Conservation (phyloP, 2,329 filamentous ascomycete genomes). For the Fusarium albidum region DNA sequence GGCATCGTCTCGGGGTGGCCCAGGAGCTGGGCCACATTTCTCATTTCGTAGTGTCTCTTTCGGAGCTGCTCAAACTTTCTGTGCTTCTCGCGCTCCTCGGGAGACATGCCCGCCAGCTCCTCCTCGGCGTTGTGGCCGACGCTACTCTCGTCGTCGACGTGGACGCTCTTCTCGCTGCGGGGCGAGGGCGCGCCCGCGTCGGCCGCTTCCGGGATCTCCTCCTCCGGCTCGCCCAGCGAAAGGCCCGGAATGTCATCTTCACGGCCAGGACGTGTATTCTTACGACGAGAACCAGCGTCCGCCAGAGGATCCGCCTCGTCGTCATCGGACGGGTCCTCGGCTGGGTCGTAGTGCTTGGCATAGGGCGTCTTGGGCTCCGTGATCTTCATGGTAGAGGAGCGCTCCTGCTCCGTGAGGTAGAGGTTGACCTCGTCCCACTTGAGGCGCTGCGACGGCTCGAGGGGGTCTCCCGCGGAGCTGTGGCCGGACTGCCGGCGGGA, state of each 20-base stretch:
- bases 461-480: slow-evolving; percentile 50
- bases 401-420: slow-evolving; percentile 96
- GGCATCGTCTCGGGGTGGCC: slow-evolving; percentile 76
- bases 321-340: slow-evolving; percentile 87
- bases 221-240: slow-evolving; percentile 92
- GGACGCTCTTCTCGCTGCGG: slow-evolving; percentile 73
- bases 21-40: slow-evolving; percentile 85
- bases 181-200: slow-evolving; percentile 50
- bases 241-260: slow-evolving; percentile 88
- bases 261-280: slow-evolving; percentile 50
- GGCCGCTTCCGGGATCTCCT: slow-evolving; percentile 66
- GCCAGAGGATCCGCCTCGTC: slow-evolving; percentile 63
- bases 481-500: slow-evolving; percentile 77
- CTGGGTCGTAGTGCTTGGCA: slow-evolving; percentile 88
- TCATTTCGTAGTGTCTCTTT: slow-evolving; percentile 99
- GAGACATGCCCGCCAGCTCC: slow-evolving; percentile 60
- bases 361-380: slow-evolving; percentile 98
- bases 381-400: slow-evolving; percentile 97
- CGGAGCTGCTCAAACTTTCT: slow-evolving; percentile 87
- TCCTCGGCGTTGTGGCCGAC: slow-evolving; percentile 67
- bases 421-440: slow-evolving; percentile 99
- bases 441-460: slow-evolving; percentile 72
- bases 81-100: slow-evolving; percentile 90
- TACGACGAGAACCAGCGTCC: slow-evolving; percentile 40
- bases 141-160: slow-evolving; percentile 73